phyloP scores from a whole-genome alignment of 257 asterid species.

The Solanum piurae region DNA sequence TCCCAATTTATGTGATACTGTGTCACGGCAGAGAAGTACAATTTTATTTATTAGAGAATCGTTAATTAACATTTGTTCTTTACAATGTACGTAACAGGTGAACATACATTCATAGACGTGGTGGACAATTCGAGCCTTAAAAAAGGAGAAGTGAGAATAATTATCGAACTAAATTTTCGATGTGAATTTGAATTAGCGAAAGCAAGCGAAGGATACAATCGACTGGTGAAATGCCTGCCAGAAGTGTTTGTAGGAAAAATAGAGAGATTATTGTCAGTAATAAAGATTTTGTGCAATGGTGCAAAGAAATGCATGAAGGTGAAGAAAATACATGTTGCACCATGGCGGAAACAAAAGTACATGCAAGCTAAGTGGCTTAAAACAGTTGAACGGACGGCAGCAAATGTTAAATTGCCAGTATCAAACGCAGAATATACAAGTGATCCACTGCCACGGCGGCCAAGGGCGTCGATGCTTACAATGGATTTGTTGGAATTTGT shows the following conservation, averaged over 20 bases:
- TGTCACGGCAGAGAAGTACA: too few relatives aligned
- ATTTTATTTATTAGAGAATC: not conserved
- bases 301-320: slow-evolving; percentile 84
- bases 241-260: slow-evolving; percentile 70
- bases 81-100: slow-evolving; percentile 43
- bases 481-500: slow-evolving; percentile 49
- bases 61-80: not conserved
- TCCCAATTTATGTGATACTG: too few relatives aligned
- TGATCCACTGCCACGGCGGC: slow-evolving; percentile 39
- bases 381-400: slow-evolving; percentile 27
- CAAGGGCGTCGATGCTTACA: slow-evolving; percentile 60
- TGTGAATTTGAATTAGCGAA: slow-evolving; percentile 84
- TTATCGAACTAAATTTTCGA: slow-evolving; percentile 60
- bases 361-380: slow-evolving; percentile 93
- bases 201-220: slow-evolving; percentile 62
- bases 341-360: slow-evolving; percentile 84
- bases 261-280: slow-evolving; percentile 48
- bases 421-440: slow-evolving; percentile 14
- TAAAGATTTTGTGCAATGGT: slow-evolving; percentile 57
- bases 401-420: slow-evolving; percentile 14
- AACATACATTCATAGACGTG: slow-evolving; percentile 74
- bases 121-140: slow-evolving; percentile 41
- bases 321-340: slow-evolving; percentile 82
- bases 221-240: slow-evolving; percentile 45
- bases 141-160: slow-evolving; percentile 51